phyloP scores from a whole-genome alignment of 2,329 filamentous ascomycete species.

The Aspergillus cejpii region DNA sequence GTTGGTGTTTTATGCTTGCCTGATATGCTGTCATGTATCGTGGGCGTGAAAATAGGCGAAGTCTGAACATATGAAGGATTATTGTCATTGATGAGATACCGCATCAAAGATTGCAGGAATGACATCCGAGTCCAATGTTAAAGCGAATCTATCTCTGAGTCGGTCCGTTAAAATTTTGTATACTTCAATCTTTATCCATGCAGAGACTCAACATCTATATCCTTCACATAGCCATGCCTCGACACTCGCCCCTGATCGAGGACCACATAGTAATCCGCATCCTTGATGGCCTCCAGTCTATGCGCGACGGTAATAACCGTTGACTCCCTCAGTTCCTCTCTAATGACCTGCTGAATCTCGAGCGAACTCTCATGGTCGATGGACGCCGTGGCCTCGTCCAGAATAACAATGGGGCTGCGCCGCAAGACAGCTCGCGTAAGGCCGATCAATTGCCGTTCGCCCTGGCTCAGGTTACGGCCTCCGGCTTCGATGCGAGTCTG shows the following conservation, averaged over 20 bases:
- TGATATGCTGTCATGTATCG: no score
- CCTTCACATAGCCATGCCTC: constrained; percentile 25
- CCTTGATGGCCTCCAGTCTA: constrained; percentile 55
- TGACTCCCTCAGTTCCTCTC: constrained; percentile 33
- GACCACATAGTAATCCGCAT: constrained; percentile 52
- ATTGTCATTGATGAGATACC: no score
- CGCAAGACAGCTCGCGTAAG: constrained; percentile 57
- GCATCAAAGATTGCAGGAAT: no score
- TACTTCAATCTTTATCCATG: not conserved
- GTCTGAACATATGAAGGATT: no score
- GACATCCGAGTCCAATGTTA: no score
- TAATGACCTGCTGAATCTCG: constrained; percentile 35
- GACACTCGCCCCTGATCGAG: constrained; percentile 47
- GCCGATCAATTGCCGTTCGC: constrained; percentile 59
- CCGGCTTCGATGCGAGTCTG: constrained; percentile 53
- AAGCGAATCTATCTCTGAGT: no score
- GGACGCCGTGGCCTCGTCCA: constrained; percentile 61
- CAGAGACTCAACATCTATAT: constrained; percentile 12
- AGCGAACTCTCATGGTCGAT: constrained; percentile 57
- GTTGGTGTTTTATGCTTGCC: no score
- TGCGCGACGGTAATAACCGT: constrained; percentile 63
- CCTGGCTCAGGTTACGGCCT: constrained; percentile 57
- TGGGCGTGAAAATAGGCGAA: no score
- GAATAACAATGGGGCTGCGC: constrained; percentile 55
- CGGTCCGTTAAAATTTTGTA: no score